Percentiles rank a stretch among this genome's conserved stretches.
Evolutionary conservation across 2,329 filamentous ascomycete genomes (phyloP).

Genomic region (Exophiala phaeomuriformis): DNA sequence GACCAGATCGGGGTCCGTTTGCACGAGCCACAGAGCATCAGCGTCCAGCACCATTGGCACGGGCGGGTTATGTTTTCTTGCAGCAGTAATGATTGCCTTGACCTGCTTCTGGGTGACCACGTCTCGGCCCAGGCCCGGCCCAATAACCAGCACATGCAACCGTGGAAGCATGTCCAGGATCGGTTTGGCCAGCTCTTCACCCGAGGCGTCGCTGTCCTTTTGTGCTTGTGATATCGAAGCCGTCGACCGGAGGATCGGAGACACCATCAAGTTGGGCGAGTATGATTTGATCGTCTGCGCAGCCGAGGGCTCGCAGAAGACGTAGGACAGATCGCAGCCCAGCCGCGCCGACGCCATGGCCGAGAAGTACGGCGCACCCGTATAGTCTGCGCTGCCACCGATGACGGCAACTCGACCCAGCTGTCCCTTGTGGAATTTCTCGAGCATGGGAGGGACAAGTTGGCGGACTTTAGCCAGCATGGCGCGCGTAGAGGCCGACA

Average conservation of each 20-base stretch:
- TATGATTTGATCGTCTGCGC: conserved; percentile 91
- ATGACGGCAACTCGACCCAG: conserved; percentile 88
- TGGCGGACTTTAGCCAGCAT: conserved; percentile 74
- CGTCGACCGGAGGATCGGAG: conserved; percentile 84
- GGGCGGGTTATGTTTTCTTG: conserved; percentile 52
- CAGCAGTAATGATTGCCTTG: conserved; percentile 68
- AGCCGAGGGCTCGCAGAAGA: conserved; percentile 89
- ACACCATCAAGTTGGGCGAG: conserved; percentile 97
- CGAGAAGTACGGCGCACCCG: conserved; percentile 94
- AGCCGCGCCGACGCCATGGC: conserved; percentile 90
- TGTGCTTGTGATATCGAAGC: conserved; percentile 46
- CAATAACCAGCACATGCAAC: conserved; percentile 86
- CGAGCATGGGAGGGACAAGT: conserved; percentile 89
- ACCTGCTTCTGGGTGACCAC: conserved; percentile 83
- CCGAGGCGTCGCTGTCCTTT: conserved; percentile 47
- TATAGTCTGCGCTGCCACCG: conserved; percentile 92
- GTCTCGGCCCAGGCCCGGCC: conserved; percentile 85
- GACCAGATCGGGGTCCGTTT: conserved; percentile 67
- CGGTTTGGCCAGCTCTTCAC: conserved; percentile 54
- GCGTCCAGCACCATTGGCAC: conserved; percentile 87
- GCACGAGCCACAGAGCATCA: conserved; percentile 74
- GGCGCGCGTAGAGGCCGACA: conserved; percentile 65
- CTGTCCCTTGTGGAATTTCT: conserved; percentile 95
- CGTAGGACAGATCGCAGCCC: conserved; percentile 46
- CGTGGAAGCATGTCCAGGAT: conserved; percentile 77